Evolutionary conservation across 768 basidiomycete genomes (phyloP), one percentile per base, ranked within the genome.

Genomic region (Naganishia randhawae): DNA sequence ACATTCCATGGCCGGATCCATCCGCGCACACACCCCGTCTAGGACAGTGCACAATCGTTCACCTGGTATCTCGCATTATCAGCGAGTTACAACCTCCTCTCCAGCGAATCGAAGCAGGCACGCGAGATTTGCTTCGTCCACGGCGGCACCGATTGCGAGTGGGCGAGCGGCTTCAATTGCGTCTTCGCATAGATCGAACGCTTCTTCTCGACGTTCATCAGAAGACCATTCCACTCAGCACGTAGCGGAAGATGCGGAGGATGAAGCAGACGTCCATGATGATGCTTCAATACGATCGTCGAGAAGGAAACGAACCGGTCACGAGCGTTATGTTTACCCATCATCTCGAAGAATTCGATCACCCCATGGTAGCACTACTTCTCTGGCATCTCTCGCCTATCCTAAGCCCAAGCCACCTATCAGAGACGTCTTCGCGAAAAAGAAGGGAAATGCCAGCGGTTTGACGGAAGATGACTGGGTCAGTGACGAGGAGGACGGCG

Each of bases 1-100:
- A 48, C 65, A 48, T 83, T 86, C 52, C 87, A 91, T 78, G 83
- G 88, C 88, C 7, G 87, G 90, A 1, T 89, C 91, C 8, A 84
- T 85, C 50, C 87, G 88, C 80, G 93, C 91, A 3, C 84, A 86
- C 7, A 86, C 89, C 0, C 91, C 89, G 8, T 73, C 79, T 22
- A 81, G 84, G 17, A 65, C 69, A 83, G 85, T 69, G 72, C 74
- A 73, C 22, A 74, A 73, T 25, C 84, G 88, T n/a, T 85, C 89
- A 0, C 81, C 88, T n/a, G 90, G 90, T 7, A 90, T 91, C 1
- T 83, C 88, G 71, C 86, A 88, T 77, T 92, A 94, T 77, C 84
- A 90, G 22, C 82, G 91, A 55, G 86, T 82, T 0, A 89, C 91
- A 0, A 54, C 27, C 31, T 61, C 45, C 19, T 92, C 91, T 2